phyloP scores from a whole-genome alignment of 2,329 filamentous ascomycete species.

The Atkinsonella texensis region DNA sequence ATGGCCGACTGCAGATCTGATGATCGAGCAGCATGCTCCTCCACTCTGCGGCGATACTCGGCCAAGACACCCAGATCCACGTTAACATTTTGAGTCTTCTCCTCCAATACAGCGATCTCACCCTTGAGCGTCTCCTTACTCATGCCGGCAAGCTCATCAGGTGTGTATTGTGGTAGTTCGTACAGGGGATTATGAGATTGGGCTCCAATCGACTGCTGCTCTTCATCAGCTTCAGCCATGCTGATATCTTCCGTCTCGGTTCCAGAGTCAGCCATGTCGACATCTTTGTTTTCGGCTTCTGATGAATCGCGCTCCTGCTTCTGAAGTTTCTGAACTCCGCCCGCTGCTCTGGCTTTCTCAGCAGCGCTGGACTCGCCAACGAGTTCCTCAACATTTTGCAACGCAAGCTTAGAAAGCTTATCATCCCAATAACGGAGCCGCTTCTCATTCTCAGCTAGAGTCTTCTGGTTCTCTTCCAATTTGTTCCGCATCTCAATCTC shows the following conservation, averaged over 20 bases:
- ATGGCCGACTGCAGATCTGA: conserved; percentile 74
- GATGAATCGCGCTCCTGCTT: conserved; percentile 10
- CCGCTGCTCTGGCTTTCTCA: conserved; percentile 11
- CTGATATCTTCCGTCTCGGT: conserved; percentile 16
- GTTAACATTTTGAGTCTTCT: conserved; percentile 68
- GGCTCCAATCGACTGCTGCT: conserved; percentile 15
- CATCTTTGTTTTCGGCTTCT: conserved; percentile 16
- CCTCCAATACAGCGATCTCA: conserved; percentile 50
- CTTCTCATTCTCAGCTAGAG: conserved; percentile 74
- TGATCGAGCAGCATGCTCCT: conserved; percentile 71
- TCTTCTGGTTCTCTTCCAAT: conserved; percentile 91
- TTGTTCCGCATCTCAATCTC: conserved; percentile 99
- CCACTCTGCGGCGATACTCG: conserved; percentile 76
- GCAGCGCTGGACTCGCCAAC: conserved; percentile 25
- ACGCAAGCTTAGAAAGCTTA: conserved; percentile 69
- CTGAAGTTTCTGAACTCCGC: conserved; percentile 15
- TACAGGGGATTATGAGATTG: conserved; percentile 27
- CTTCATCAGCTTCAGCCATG: conserved; percentile 10
- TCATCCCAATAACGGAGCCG: conserved; percentile 78
- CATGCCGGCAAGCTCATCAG: conserved; percentile 57
- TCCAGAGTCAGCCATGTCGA: conserved; percentile 23
- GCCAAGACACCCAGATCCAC: conserved; percentile 82
- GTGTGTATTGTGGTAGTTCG: conserved; percentile 66
- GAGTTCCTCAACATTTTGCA: conserved; percentile 71
- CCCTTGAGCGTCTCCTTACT: conserved; percentile 47